Conservation (phyloP, 2,329 filamentous ascomycete species). For the Lomentospora prolificans region DNA sequence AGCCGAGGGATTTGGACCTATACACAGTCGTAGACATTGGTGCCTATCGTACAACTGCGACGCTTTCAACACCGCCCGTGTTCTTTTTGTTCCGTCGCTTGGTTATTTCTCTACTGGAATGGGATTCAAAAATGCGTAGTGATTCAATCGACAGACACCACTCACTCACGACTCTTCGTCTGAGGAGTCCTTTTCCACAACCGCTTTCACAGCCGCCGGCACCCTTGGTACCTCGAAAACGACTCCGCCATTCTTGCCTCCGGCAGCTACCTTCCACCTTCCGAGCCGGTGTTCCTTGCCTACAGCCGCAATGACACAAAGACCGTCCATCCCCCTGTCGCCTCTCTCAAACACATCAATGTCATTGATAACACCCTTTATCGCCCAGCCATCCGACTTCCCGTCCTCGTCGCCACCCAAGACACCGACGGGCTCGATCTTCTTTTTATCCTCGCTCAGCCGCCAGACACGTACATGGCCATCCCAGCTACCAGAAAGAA, state of each 20-base stretch:
- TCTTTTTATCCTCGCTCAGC: slow-evolving; percentile 72
- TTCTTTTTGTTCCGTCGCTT: not conserved
- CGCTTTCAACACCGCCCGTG: too few relatives aligned
- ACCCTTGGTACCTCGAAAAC: slow-evolving; percentile 68
- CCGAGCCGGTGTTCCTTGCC: slow-evolving; percentile 81
- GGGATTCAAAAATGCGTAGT: too few relatives aligned
- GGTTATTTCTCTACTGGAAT: not conserved
- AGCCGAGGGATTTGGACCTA: not conserved
- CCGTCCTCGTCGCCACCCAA: slow-evolving; percentile 35
- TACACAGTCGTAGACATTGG: not conserved
- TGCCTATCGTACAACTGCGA: not conserved
- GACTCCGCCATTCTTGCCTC: slow-evolving; percentile 72
- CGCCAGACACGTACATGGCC: slow-evolving; percentile 79
- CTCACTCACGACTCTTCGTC: slow-evolving; percentile 15
- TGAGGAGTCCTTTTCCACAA: slow-evolving; percentile 23
- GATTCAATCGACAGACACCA: too few relatives aligned
- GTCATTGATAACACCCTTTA: slow-evolving; percentile 78
- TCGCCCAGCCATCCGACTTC: slow-evolving; percentile 19
- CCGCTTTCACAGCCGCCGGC: not conserved
- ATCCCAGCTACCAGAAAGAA: slow-evolving; percentile 92
- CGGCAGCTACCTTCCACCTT: slow-evolving; percentile 58
- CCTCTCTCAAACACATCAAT: slow-evolving; percentile 81
- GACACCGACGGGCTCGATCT: slow-evolving; percentile 61
- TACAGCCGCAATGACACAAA: slow-evolving; percentile 78
- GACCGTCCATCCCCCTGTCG: slow-evolving; percentile 61